These are phyloP conservation scores for Salix exigua DNA, from an alignment of 345 rosid genomes.

Conservation along the genomic window DNA sequence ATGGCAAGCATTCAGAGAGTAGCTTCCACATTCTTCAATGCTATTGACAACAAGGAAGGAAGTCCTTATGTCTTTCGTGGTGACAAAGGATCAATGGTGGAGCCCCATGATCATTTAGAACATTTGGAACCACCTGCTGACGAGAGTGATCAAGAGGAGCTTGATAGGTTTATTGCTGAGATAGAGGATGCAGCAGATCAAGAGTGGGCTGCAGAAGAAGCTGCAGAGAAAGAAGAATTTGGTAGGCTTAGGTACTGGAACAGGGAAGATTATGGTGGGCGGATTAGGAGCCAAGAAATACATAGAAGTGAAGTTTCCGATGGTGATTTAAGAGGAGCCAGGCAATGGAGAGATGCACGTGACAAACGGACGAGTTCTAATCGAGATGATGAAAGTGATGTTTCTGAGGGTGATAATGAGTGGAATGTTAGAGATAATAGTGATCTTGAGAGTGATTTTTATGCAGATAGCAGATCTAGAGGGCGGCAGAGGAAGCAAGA, in stretches of 20 bases:
- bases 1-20: conserved; percentile 98
- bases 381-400: conserved; percentile 40
- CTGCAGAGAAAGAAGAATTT: conserved; percentile 71
- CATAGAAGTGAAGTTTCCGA: conserved; percentile 31
- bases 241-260: conserved; percentile 78
- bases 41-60: conserved; percentile 91
- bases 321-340: conserved; percentile 41
- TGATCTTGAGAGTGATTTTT: conserved; percentile 39
- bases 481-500: conserved; percentile 21
- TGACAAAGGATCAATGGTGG: conserved; percentile 34
- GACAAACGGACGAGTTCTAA: conserved; percentile 38
- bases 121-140: conserved; percentile 52
- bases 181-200: conserved; percentile 95
- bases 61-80: conserved; percentile 83
- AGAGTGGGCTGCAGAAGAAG: conserved; percentile 97
- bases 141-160: conserved; percentile 85
- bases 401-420: conserved; percentile 28
- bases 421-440: conserved; percentile 29
- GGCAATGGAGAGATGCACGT: conserved; percentile 36
- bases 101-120: conserved; percentile 24
- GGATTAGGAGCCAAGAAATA: conserved; percentile 46
- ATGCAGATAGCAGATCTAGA: conserved; percentile 37
- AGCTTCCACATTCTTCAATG: conserved; percentile 93
- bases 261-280: conserved; percentile 64
- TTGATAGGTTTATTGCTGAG: conserved; percentile 82